Conservation (phyloP, 2,329 filamentous ascomycete genomes). For the Zymoseptoria ardabiliae region DNA sequence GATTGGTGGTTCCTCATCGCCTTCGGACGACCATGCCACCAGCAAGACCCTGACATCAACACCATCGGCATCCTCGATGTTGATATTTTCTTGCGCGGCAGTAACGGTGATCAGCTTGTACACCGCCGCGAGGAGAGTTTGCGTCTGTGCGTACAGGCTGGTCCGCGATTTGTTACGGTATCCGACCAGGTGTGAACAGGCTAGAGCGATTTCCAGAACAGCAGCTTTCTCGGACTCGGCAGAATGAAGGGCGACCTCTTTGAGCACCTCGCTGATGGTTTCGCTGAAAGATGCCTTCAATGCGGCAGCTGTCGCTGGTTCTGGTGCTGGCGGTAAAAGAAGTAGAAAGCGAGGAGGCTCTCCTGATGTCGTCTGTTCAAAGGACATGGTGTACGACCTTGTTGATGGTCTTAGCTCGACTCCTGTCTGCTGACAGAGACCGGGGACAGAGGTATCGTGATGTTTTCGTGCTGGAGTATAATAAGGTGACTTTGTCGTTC, state of each 20-base stretch:
- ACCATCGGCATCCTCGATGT: constrained; percentile 60
- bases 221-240: constrained; percentile 29
- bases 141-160: constrained; percentile 58
- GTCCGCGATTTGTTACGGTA: constrained; percentile 44
- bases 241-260: constrained; percentile 32
- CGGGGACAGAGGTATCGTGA: not conserved
- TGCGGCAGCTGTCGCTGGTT: constrained; percentile 32
- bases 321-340: constrained; percentile 39
- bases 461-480: not conserved
- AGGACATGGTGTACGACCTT: not conserved
- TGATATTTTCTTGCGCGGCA: constrained; percentile 56
- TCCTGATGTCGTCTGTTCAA: constrained; percentile 5
- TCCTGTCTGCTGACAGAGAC: not conserved
- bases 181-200: constrained; percentile 54
- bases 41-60: constrained; percentile 71
- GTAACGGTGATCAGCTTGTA: constrained; percentile 71
- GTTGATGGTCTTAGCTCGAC: not conserved
- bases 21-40: constrained; percentile 50
- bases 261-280: constrained; percentile 36
- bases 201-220: constrained; percentile 54
- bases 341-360: constrained; percentile 32
- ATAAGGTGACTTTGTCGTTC: not conserved
- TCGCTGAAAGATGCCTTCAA: constrained; percentile 39
- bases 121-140: constrained; percentile 65
- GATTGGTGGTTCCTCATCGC: constrained; percentile 25